Evolutionary conservation across 2,329 filamentous ascomycete genomes (phyloP).

Genomic region (Aspergillus glaucus): DNA sequence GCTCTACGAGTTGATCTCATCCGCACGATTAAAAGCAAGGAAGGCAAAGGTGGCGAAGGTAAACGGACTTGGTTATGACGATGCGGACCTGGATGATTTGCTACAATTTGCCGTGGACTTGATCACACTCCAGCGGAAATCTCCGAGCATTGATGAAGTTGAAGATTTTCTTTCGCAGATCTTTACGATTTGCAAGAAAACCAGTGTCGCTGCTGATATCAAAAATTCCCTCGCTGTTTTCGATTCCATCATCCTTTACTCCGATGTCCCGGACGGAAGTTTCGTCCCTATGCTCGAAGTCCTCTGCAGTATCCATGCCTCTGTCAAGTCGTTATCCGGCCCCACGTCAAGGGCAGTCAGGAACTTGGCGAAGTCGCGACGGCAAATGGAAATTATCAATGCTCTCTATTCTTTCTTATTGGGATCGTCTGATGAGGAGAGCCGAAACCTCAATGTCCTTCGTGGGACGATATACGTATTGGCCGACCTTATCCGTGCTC

Average conservation of each 20-base stretch:
- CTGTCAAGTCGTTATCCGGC: constrained; percentile 37
- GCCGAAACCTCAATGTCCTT: constrained; percentile 34
- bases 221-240: constrained; percentile 38
- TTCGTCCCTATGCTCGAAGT: constrained; percentile 35
- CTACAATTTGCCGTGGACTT: constrained; percentile 39
- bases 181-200: constrained; percentile 36
- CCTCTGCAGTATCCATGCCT: constrained; percentile 40
- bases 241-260: constrained; percentile 37
- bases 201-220: constrained; percentile 36
- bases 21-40: constrained; percentile 31
- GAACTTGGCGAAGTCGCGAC: constrained; percentile 35
- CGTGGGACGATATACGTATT: constrained; percentile 38
- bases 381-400: constrained; percentile 34
- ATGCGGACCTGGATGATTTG: constrained; percentile 31
- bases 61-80: constrained; percentile 27
- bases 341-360: constrained; percentile 38
- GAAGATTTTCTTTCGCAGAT: constrained; percentile 31
- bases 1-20: constrained; percentile 32
- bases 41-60: constrained; percentile 28
- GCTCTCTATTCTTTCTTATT: constrained; percentile 31
- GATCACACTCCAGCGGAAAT: constrained; percentile 36
- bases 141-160: constrained; percentile 30
- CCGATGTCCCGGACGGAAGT: constrained; percentile 33
- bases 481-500: constrained; percentile 34
- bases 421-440: constrained; percentile 26